phyloP scores from a whole-genome alignment of 208 protist genomes.

The Angomonas deanei region DNA sequence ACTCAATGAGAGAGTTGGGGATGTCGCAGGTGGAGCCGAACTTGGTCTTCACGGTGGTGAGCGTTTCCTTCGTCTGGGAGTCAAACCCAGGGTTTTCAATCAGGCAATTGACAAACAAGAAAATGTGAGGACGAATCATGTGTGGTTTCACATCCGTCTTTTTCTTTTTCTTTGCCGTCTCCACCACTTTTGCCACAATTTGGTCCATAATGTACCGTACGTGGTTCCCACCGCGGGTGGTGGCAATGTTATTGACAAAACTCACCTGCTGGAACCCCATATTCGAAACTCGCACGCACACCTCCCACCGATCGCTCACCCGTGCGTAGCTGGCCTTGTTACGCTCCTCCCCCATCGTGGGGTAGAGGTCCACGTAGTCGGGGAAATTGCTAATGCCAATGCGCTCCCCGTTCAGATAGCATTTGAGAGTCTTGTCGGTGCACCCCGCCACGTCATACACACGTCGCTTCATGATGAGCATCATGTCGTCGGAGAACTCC shows the following conservation, averaged over 20 bases:
- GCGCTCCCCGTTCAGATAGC: conserved; percentile 95
- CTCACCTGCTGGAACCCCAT: conserved; percentile 97
- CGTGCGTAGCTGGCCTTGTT: conserved; percentile 66
- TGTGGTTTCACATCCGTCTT: conserved; percentile 95
- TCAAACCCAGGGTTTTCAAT: conserved; percentile 99
- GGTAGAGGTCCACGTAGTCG: conserved; percentile 97
- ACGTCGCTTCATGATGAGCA: conserved; percentile 95
- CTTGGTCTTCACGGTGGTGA: conserved; percentile 92
- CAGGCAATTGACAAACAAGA: conserved; percentile 98
- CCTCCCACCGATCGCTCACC: conserved; percentile 97
- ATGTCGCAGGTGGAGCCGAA: conserved; percentile 97
- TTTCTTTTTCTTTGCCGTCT: conserved; percentile 94
- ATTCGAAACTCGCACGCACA: conserved; percentile 92
- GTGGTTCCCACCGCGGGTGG: conserved; percentile 98
- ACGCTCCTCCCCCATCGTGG: conserved; percentile 83
- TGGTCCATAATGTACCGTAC: conserved; percentile 97
- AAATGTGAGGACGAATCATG: conserved; percentile 98
- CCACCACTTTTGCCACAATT: conserved; percentile 88
- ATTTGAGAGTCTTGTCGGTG: conserved; percentile 86
- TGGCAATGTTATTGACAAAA: conserved; percentile 99
- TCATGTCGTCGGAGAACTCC: conserved; percentile 95
- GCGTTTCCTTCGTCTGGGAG: conserved; percentile 99
- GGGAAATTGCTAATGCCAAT: conserved; percentile 94
- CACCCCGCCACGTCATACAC: conserved; percentile 99
- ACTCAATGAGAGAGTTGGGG: conserved; percentile 93